A percentile compares a stretch with the other conserved stretches of the same genome.
Evolutionary conservation across 1,139 yeast species (phyloP).

Genomic region (Yamadazyma diddensiae): DNA sequence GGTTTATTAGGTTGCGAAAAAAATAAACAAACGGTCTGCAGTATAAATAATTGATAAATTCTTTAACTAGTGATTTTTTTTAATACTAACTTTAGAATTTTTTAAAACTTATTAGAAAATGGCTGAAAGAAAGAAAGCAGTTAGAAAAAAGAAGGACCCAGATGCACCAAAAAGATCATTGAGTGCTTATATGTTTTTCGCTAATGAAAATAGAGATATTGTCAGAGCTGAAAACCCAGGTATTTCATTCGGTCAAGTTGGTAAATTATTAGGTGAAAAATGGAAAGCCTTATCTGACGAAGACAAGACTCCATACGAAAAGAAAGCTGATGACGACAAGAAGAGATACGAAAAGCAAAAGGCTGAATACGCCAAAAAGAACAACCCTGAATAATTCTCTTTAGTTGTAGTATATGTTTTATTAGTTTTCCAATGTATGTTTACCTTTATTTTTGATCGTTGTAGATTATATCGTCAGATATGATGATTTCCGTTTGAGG

Average conservation of each 20-base stretch:
- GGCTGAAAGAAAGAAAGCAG: constrained; percentile 44
- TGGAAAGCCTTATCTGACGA: constrained; percentile 88
- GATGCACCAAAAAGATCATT: constrained; percentile 98
- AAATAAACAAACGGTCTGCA: constrained; percentile 9
- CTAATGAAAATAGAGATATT: constrained; percentile 93
- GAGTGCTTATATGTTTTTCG: constrained; percentile 98
- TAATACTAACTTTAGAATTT: too few relatives aligned
- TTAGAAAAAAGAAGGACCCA: constrained; percentile 75
- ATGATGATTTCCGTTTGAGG: neutral
- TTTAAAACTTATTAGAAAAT: constrained; percentile 12
- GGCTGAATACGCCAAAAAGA: constrained; percentile 74
- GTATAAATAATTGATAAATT: constrained; percentile 8
- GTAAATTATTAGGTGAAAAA: constrained; percentile 88
- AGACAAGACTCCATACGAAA: constrained; percentile 85
- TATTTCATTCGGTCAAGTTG: constrained; percentile 88
- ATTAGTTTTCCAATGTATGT: constrained; percentile 8
- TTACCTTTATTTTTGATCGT: neutral
- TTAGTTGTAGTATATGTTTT: constrained; percentile 16
- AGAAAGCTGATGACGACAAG: constrained; percentile 92
- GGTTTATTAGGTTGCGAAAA: constrained; percentile 1
- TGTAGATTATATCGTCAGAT: neutral
- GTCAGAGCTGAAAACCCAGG: constrained; percentile 96
- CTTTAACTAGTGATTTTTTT: constrained; percentile 5
- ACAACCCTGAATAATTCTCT: constrained; percentile 12
- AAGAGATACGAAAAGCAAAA: constrained; percentile 96